A percentile compares a stretch with the other conserved stretches of the same genome.
phyloP scores from a whole-genome alignment of 768 basidiomycete genomes.

The Lactarius sp. region DNA sequence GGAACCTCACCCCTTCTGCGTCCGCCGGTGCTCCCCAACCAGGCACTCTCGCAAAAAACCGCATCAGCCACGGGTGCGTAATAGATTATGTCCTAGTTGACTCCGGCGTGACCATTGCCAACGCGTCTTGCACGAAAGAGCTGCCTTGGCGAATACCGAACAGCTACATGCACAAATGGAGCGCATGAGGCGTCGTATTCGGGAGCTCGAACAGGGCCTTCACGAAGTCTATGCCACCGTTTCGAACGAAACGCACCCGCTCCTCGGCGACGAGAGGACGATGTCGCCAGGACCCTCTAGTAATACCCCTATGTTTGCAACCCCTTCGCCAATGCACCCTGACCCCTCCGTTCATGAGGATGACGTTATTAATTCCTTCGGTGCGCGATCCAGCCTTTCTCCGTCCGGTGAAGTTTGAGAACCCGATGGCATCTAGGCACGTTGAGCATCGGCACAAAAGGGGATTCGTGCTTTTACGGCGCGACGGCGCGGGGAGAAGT shows the following conservation, averaged over 20 bases:
- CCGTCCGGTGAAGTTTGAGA: background rate
- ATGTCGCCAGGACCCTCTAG: background rate
- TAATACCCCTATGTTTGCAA: background rate
- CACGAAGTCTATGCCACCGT: constrained; percentile 21
- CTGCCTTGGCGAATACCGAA: constrained; percentile 63
- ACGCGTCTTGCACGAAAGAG: constrained; percentile 30
- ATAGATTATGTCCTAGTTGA: background rate
- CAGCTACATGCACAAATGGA: constrained; percentile 39
- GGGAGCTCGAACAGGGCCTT: constrained; percentile 23
- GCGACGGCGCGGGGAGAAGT: constrained; percentile 68
- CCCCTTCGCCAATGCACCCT: constrained; percentile 1
- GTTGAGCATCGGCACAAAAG: constrained; percentile 49
- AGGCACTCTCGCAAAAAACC: constrained; percentile 56
- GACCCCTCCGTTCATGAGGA: constrained; percentile 29
- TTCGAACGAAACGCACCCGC: constrained; percentile 18
- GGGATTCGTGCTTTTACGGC: constrained; percentile 55
- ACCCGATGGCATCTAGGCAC: constrained; percentile 40
- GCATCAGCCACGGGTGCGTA: constrained; percentile 47
- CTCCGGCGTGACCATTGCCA: background rate
- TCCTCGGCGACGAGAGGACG: constrained; percentile 11
- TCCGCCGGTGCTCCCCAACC: constrained; percentile 8
- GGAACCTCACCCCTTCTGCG: constrained; percentile 1
- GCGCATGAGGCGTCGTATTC: constrained; percentile 22
- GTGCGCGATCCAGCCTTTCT: constrained; percentile 29
- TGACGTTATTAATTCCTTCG: constrained; percentile 45